These are phyloP conservation scores for Sporisorium graminicola DNA, from an alignment of 1,284 basidiomycete genomes.

Conservation along the genomic window DNA sequence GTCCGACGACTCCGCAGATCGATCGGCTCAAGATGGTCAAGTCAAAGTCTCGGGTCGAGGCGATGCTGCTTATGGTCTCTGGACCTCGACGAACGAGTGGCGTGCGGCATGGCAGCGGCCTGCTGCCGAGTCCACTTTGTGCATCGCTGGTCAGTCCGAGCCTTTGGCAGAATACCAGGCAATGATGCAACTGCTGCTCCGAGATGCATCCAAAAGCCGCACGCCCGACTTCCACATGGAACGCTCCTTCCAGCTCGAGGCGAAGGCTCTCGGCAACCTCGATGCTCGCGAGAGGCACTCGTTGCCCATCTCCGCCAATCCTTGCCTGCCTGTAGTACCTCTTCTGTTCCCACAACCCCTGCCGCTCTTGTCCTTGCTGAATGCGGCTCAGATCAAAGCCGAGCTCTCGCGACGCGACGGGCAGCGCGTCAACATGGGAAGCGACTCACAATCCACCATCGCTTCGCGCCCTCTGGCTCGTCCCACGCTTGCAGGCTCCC, in stretches of 20 bases:
- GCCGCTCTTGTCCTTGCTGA: slow-evolving; percentile 55
- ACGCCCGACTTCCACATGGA: slow-evolving; percentile 34
- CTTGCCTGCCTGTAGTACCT: slow-evolving; percentile 43
- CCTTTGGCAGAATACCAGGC: slow-evolving; percentile 54
- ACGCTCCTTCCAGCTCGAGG: slow-evolving; percentile 55
- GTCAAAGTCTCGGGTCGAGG: slow-evolving; percentile 17
- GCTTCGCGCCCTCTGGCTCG: slow-evolving; percentile 34
- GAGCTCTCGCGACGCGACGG: slow-evolving; percentile 29
- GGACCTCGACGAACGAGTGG: slow-evolving; percentile 22
- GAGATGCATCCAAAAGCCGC: slow-evolving; percentile 12
- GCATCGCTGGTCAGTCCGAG: slow-evolving; percentile 20
- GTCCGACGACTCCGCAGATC: background rate
- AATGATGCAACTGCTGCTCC: slow-evolving; percentile 44
- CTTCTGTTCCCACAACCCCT: slow-evolving; percentile 59
- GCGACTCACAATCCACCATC: slow-evolving; percentile 45
- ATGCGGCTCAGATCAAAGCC: slow-evolving; percentile 33
- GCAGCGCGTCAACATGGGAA: slow-evolving; percentile 6
- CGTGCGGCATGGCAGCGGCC: slow-evolving; percentile 25
- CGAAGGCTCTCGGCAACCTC: slow-evolving; percentile 53
- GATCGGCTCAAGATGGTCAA: background rate
- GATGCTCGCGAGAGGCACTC: slow-evolving; percentile 39
- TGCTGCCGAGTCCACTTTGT: slow-evolving; percentile 7
- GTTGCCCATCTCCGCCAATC: slow-evolving; percentile 22
- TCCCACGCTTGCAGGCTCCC: slow-evolving; percentile 44
- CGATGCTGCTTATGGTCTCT: slow-evolving; percentile 25